Conservation (phyloP, 805 yeast species). For the Saturnispora sanitii region DNA sequence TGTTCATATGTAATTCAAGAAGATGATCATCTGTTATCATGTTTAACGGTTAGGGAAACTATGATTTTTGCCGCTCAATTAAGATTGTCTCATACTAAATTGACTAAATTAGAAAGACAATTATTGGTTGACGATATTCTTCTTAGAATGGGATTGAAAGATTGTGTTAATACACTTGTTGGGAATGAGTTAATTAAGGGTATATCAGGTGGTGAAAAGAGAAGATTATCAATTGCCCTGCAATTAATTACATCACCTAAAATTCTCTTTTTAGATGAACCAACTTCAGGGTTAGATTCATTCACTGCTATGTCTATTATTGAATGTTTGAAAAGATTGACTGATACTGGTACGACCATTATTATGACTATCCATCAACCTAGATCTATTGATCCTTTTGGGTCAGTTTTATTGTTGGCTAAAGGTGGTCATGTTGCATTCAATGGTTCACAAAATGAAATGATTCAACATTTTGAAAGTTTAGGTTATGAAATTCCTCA, state of each 20-base stretch:
- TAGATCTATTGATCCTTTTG: slow-evolving; percentile 55
- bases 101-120: slow-evolving; percentile 32
- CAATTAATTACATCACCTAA: slow-evolving; percentile 67
- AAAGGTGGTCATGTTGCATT: slow-evolving; percentile 65
- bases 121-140: slow-evolving; percentile 47
- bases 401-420: slow-evolving; percentile 60
- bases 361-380: slow-evolving; percentile 82
- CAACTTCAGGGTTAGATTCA: slow-evolving; percentile 82
- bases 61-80: slow-evolving; percentile 60
- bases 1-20: slow-evolving; percentile 79
- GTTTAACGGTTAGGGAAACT: slow-evolving; percentile 72
- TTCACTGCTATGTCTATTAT: slow-evolving; percentile 66
- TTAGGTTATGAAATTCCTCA: slow-evolving; percentile 51
- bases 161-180: slow-evolving; percentile 63
- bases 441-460: slow-evolving; percentile 42
- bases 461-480: slow-evolving; percentile 38
- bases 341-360: slow-evolving; percentile 52
- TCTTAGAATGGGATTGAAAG: slow-evolving; percentile 55
- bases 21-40: slow-evolving; percentile 61
- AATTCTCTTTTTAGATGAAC: slow-evolving; percentile 70
- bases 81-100: slow-evolving; percentile 39
- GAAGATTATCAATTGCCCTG: slow-evolving; percentile 74
- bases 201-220: slow-evolving; percentile 70
- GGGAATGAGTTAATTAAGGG: slow-evolving; percentile 56
- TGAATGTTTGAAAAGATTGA: slow-evolving; percentile 45